Evolutionary conservation across 2,329 filamentous ascomycete species (phyloP), one percentile per base, ranked within the genome.

Genomic region (Cylindrodendrum hubeiense): DNA sequence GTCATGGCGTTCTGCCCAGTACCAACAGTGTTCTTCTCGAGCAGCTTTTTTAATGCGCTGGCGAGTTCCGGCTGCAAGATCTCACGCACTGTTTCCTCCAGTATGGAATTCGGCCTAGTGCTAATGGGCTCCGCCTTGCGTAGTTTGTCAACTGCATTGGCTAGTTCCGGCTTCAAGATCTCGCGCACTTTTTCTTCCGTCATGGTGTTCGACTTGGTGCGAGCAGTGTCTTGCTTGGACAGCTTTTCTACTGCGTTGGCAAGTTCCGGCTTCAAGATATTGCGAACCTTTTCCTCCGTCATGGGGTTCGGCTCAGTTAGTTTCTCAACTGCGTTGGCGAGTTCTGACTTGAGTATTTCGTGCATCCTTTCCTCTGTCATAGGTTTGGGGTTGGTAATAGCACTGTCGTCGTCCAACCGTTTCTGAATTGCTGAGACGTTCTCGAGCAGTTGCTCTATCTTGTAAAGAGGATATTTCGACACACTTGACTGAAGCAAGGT

Each of bases 41-140:
- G 62, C 10, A 74, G 28, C 15, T 52, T 28, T 6, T 52, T 54
- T n/a, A 70, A 65, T 37, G 63, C n/a, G 17, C 52, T 43, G 9
- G 30, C 19, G 15, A 74, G 44, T 24, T 15, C 63, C 26, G 53
- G 46, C 19, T 37, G 22, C 33, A 72, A 21, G 21, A 55, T 60
- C 24, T 67, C 64, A 21, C 53, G 26, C 17, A 67, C 50, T 43
- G 56, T 54, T 12, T 68, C 67, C 37, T 62, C 55, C 6, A 52
- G 51, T 47, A 67, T 37, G 15, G 37, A 3, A 9, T n/a, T 39
- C 7, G 37, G 8, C 15, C n/a, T 5, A 6, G 15, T 7, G 3
- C n/a, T 39, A 5, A 17, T 17, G 8, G 37, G n/a, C 8, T 39
- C 17, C 34, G 7, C 10, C 9, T 39, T 39, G 15, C 3, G 17